These are phyloP conservation scores for Fusarium sulawesiense DNA, from an alignment of 2,329 filamentous ascomycete species.

Conservation along the genomic window DNA sequence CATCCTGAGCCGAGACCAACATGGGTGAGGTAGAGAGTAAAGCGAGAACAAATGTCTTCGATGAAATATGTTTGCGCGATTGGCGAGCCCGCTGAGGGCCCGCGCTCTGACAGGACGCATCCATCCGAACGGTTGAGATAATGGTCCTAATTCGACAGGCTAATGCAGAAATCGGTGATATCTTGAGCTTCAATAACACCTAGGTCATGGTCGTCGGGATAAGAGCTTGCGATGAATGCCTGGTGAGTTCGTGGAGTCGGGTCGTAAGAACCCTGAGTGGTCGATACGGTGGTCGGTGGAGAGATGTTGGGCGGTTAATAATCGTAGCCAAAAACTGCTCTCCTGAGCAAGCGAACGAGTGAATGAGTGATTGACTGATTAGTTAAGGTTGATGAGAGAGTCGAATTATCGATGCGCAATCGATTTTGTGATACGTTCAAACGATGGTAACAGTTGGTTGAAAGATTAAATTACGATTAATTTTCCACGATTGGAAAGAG, in stretches of 20 bases:
- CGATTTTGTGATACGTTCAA: slow-evolving; percentile 35
- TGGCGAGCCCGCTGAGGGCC: slow-evolving; percentile 10
- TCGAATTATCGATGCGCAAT: slow-evolving; percentile 26
- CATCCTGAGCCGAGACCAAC: slow-evolving; percentile 52
- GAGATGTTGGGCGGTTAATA: slow-evolving; percentile 46
- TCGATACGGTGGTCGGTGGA: slow-evolving; percentile 40
- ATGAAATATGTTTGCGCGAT: slow-evolving; percentile 32
- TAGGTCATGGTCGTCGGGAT: slow-evolving; percentile 40
- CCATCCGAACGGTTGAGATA: slow-evolving; percentile 16
- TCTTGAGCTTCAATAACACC: slow-evolving; percentile 25
- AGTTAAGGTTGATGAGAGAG: slow-evolving; percentile 26
- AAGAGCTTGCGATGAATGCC: slow-evolving; percentile 21
- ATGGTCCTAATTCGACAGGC: slow-evolving; percentile 20
- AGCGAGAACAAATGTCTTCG: slow-evolving; percentile 41
- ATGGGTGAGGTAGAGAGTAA: slow-evolving; percentile 45
- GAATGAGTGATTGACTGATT: slow-evolving; percentile 31
- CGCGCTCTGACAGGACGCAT: slow-evolving; percentile 16
- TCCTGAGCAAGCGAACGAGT: slow-evolving; percentile 39
- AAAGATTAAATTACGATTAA: slow-evolving; percentile 46
- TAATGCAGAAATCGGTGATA: slow-evolving; percentile 18
- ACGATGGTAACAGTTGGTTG: slow-evolving; percentile 43
- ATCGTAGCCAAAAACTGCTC: slow-evolving; percentile 50
- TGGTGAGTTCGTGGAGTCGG: slow-evolving; percentile 18
- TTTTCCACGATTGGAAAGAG: slow-evolving; percentile 34
- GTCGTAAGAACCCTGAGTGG: slow-evolving; percentile 12